These are phyloP conservation scores for Starmera quercuum DNA, from an alignment of 805 yeast species.

Conservation along the genomic window DNA sequence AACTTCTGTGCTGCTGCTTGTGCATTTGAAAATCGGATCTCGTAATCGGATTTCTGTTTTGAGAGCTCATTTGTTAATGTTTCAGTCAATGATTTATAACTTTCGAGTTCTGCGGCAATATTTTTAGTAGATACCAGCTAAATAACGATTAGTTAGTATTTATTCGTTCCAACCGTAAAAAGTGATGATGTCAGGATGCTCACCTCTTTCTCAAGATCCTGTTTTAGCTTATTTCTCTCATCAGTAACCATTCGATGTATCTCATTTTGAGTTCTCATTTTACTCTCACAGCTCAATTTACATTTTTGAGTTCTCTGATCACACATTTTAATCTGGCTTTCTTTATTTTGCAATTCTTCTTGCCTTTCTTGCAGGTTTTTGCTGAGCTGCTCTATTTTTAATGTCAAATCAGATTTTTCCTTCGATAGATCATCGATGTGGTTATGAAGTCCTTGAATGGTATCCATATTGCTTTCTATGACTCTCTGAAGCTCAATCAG, in stretches of 20 bases:
- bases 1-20: neutral
- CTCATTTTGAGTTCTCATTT: conserved; percentile 27
- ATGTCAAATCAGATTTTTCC: too few species aligned
- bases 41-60: neutral
- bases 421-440: too few species aligned
- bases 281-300: conserved; percentile 24
- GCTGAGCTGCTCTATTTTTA: too few species aligned
- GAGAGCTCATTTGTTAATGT: neutral
- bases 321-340: conserved; percentile 4
- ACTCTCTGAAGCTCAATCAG: neutral
- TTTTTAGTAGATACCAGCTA: too few species aligned
- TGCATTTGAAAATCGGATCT: neutral
- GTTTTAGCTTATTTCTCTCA: conserved; percentile 20
- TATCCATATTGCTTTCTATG: too few species aligned
- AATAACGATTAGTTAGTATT: too few species aligned
- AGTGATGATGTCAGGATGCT: conserved; percentile 3
- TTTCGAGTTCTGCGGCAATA: neutral
- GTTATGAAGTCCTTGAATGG: too few species aligned
- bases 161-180: too few species aligned
- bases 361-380: too few species aligned
- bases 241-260: conserved; percentile 21
- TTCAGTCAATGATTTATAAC: too few species aligned
- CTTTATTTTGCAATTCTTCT: conserved; percentile 1
- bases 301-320: conserved; percentile 13
- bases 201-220: conserved; percentile 13